Percentiles rank a stretch among this genome's conserved stretches.
Conservation (phyloP, 1,284 basidiomycete genomes). For the Entoloma clypeatum region DNA sequence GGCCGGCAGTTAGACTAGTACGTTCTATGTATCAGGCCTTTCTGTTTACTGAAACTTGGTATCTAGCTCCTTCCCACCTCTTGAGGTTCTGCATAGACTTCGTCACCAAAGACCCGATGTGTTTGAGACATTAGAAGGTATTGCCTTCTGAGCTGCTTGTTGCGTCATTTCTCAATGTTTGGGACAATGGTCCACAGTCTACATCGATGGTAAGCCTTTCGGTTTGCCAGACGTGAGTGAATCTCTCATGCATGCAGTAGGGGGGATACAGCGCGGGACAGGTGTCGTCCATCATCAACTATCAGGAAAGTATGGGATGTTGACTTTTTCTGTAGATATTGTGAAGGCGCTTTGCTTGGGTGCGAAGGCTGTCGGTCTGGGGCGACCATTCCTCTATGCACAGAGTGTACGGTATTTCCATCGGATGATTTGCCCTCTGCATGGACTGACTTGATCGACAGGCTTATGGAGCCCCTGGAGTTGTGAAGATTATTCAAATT, state of each 20-base stretch:
- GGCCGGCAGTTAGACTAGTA: slow-evolving; percentile 82
- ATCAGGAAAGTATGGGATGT: background rate
- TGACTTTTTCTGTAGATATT: slow-evolving; percentile 51
- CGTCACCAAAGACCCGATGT: slow-evolving; percentile 70
- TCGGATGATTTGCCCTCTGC: background rate
- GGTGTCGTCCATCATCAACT: slow-evolving; percentile 33
- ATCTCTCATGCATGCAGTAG: slow-evolving; percentile 26
- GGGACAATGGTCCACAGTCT: slow-evolving; percentile 47
- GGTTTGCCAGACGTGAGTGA: background rate
- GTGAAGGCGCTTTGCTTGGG: slow-evolving; percentile 91
- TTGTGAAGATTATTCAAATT: slow-evolving; percentile 70
- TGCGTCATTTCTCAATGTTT: too few species aligned
- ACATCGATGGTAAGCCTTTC: slow-evolving; percentile 64
- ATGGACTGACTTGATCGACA: slow-evolving; percentile 25
- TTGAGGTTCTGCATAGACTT: slow-evolving; percentile 76
- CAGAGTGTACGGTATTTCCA: slow-evolving; percentile 61
- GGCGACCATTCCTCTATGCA: slow-evolving; percentile 87
- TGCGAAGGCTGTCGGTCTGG: slow-evolving; percentile 86
- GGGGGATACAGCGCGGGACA: slow-evolving; percentile 82
- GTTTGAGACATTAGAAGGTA: slow-evolving; percentile 70
- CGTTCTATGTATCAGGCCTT: slow-evolving; percentile 21
- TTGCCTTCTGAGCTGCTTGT: too few species aligned
- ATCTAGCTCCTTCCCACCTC: slow-evolving; percentile 59
- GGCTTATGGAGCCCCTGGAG: slow-evolving; percentile 84
- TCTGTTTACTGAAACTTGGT: background rate